phyloP scores from a whole-genome alignment of 2,329 filamentous ascomycete genomes.

The Mollisiaceae sp. region DNA sequence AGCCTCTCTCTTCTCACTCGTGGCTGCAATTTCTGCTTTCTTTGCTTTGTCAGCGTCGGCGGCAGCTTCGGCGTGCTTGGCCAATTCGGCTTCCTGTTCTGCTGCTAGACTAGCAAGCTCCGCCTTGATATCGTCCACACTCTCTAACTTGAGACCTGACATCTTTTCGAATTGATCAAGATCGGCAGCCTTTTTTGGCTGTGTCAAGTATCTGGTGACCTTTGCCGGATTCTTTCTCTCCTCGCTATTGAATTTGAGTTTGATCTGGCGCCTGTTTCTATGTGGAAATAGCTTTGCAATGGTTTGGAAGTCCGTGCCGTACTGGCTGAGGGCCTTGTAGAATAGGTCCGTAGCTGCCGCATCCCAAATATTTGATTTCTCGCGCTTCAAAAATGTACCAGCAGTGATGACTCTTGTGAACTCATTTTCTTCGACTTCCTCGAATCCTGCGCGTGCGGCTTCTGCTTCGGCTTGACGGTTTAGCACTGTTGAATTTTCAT shows the following conservation, averaged over 20 bases:
- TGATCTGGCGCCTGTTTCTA: conserved; percentile 74
- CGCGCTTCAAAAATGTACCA: conserved; percentile 69
- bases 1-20: conserved; percentile 16
- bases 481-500: conserved; percentile 69
- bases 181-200: conserved; percentile 60
- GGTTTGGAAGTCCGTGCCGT: conserved; percentile 83
- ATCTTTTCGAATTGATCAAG: conserved; percentile 64
- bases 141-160: conserved; percentile 58
- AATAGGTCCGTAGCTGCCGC: conserved; percentile 75
- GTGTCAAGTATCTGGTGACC: conserved; percentile 68
- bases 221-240: conserved; percentile 68
- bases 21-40: conserved; percentile 36
- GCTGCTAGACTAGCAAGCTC: conserved; percentile 52
- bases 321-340: conserved; percentile 75
- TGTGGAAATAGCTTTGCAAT: conserved; percentile 77
- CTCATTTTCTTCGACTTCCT: conserved; percentile 77
- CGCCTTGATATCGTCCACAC: conserved; percentile 60
- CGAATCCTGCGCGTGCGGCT: conserved; percentile 54
- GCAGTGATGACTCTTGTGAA: conserved; percentile 75
- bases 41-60: conserved; percentile 35
- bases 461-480: conserved; percentile 70
- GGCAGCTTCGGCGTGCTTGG: conserved; percentile 50
- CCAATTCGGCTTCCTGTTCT: conserved; percentile 53
- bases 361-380: conserved; percentile 71
- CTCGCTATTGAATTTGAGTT: conserved; percentile 83